These are phyloP conservation scores for Beverwykella pulmonaria DNA, from an alignment of 495 filamentous ascomycete species.

Conservation along the genomic window DNA sequence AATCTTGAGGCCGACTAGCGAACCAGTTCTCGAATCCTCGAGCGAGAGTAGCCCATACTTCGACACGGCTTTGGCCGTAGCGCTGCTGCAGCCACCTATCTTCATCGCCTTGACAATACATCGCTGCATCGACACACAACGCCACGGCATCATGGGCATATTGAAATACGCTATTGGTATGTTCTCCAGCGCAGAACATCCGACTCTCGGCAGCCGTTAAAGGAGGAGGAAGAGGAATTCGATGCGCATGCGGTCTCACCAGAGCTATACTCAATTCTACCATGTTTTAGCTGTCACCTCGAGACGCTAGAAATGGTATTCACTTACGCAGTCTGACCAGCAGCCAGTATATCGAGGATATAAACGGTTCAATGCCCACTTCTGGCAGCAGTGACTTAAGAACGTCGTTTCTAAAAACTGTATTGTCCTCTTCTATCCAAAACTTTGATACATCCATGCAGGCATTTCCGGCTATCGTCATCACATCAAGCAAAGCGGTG, in stretches of 20 bases:
- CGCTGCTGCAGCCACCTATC: neutral
- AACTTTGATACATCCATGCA: neutral
- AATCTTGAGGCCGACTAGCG: neutral
- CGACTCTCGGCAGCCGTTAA: too few species aligned
- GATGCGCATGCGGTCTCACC: neutral
- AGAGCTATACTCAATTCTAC: neutral
- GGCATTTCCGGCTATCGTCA: neutral
- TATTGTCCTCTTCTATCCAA: neutral
- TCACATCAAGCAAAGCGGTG: neutral
- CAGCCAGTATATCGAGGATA: conserved; percentile 2
- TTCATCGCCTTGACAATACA: conserved; percentile 5
- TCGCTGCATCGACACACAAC: neutral
- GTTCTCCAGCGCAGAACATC: neutral
- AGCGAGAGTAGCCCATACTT: conserved; percentile 2
- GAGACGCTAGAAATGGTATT: neutral
- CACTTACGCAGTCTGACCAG: conserved; percentile 6
- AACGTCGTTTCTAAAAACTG: neutral
- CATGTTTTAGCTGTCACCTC: neutral
- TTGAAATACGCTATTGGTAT: neutral
- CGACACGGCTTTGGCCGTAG: neutral
- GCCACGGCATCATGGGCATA: neutral
- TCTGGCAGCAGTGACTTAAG: neutral
- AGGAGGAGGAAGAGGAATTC: neutral
- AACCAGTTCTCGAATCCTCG: conserved; percentile 11
- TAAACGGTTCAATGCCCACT: neutral